phyloP scores from a whole-genome alignment of 1,139 yeast species.

The Eremothecium gossypii region DNA sequence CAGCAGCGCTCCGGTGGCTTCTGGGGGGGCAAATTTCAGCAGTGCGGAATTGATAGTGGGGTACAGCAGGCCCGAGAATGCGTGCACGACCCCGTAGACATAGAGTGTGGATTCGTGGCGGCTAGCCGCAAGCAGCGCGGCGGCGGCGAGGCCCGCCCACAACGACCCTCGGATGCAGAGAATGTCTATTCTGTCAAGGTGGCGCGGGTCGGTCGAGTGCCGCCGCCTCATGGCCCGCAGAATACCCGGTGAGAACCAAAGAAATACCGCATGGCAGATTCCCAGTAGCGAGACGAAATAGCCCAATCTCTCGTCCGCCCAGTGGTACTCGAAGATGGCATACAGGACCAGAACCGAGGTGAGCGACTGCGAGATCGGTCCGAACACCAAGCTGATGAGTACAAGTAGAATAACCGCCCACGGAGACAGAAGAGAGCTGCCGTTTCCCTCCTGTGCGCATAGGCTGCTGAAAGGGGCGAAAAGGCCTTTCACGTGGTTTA shows the following conservation, averaged over 20 bases:
- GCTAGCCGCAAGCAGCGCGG: slow-evolving; percentile 31
- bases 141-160: slow-evolving; percentile 37
- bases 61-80: slow-evolving; percentile 32
- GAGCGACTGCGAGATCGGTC: slow-evolving; percentile 28
- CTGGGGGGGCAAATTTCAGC: slow-evolving; percentile 39
- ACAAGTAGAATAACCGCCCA: slow-evolving; percentile 41
- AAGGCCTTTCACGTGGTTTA: slow-evolving; percentile 12
- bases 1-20: slow-evolving; percentile 43
- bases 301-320: slow-evolving; percentile 55
- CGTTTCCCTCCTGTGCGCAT: slow-evolving; percentile 32
- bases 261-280: slow-evolving; percentile 35
- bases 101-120: slow-evolving; percentile 10
- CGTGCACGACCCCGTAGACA: slow-evolving; percentile 29
- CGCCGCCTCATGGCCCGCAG: slow-evolving; percentile 33
- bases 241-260: slow-evolving; percentile 37
- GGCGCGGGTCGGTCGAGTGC: slow-evolving; percentile 19
- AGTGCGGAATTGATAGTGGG: slow-evolving; percentile 41
- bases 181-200: slow-evolving; percentile 50
- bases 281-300: slow-evolving; percentile 49
- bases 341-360: slow-evolving; percentile 47
- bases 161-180: slow-evolving; percentile 35
- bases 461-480: slow-evolving; percentile 42
- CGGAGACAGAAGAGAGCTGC: slow-evolving; percentile 35
- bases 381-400: slow-evolving; percentile 37
- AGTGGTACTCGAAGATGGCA: slow-evolving; percentile 47